Evolutionary conservation across 768 basidiomycete species (phyloP), one percentile per base, ranked within the genome.

Genomic region (Leccinum pellstonianum): DNA sequence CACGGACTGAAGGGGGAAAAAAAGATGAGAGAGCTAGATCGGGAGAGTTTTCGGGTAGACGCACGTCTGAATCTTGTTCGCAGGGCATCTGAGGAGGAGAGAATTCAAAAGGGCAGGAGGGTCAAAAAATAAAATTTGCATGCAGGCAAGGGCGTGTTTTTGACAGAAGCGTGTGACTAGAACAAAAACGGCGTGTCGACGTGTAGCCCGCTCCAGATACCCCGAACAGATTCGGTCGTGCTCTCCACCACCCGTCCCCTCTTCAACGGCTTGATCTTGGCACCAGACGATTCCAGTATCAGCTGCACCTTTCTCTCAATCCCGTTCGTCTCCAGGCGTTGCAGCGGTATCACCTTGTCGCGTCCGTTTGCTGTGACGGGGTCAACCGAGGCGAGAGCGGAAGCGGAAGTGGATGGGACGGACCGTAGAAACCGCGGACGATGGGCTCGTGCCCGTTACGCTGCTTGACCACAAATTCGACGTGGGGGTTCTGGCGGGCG

Each of bases 181-280:
- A 85, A 79, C 60, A 76, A 77, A 77, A 80, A 83, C 17, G 88
- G 86, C 57, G 86, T 83, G 66, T 86, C 83, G 64, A 89, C 89
- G 66, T 95, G 93, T 62, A 95, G 75, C 19, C 93, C 91, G 70
- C 88, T 90, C 93, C 92, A 95, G 63, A 95, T 91, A 55, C 93
- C 93, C 71, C 93, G 86, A 10, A 90, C 80, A 17, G 91, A 82
- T 76, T 91, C 90, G 53, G 88, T 86, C 29, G 82, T 84, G 68
- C 89, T 91, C 78, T 91, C 86, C 29, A 96, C 88, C 17, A 82
- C 79, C 60, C 84, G 75, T 1, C 69, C 68, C 51, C 78, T 83
- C 71, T 93, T 93, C 68, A 95, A 76, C 14, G 87, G 80, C 70
- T 86, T 86, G 58, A 95, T 93, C 75, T 92, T 91, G 49, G 87